Evolutionary conservation across 2,329 filamentous ascomycete species (phyloP).

Genomic region (Paecilomyces niveus): DNA sequence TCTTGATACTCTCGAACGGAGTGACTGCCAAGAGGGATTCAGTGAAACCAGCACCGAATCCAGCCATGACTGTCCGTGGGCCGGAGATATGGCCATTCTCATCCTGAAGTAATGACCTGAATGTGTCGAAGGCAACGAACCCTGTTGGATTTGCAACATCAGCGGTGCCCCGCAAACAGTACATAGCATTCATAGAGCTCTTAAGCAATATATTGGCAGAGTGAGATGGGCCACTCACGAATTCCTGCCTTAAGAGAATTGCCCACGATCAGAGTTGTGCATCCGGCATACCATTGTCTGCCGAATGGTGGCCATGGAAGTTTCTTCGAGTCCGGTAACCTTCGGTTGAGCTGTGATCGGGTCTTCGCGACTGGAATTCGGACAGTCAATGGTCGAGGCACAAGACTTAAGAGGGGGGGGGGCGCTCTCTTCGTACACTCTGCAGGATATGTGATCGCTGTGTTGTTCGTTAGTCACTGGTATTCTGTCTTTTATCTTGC

Average conservation of each 20-base stretch:
- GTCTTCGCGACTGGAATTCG: slow-evolving; percentile 75
- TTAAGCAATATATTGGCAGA: background rate
- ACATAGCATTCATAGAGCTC: background rate
- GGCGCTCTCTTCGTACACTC: slow-evolving; percentile 62
- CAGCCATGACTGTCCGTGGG: slow-evolving; percentile 82
- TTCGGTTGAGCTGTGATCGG: slow-evolving; percentile 82
- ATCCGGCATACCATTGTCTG: slow-evolving; percentile 92
- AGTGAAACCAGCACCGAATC: slow-evolving; percentile 89
- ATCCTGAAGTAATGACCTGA: slow-evolving; percentile 76
- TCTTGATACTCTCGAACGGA: slow-evolving; percentile 97
- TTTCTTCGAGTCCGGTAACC: slow-evolving; percentile 73
- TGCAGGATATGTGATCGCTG: slow-evolving; percentile 85
- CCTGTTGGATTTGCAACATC: slow-evolving; percentile 38
- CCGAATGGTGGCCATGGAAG: slow-evolving; percentile 94
- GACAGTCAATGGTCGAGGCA: background rate
- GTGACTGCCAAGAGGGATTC: slow-evolving; percentile 92
- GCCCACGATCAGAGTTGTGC: slow-evolving; percentile 91
- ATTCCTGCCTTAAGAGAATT: slow-evolving; percentile 96
- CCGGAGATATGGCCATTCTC: slow-evolving; percentile 82
- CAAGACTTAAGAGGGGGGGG: background rate
- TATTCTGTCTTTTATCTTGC: background rate
- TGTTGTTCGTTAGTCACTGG: slow-evolving; percentile 14
- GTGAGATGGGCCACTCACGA: slow-evolving; percentile 48
- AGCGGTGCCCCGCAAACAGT: background rate
- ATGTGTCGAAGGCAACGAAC: slow-evolving; percentile 94